Base-by-base conservation (phyloP, 495 filamentous ascomycete species). In the Clohesyomyces aquaticus region DNA sequence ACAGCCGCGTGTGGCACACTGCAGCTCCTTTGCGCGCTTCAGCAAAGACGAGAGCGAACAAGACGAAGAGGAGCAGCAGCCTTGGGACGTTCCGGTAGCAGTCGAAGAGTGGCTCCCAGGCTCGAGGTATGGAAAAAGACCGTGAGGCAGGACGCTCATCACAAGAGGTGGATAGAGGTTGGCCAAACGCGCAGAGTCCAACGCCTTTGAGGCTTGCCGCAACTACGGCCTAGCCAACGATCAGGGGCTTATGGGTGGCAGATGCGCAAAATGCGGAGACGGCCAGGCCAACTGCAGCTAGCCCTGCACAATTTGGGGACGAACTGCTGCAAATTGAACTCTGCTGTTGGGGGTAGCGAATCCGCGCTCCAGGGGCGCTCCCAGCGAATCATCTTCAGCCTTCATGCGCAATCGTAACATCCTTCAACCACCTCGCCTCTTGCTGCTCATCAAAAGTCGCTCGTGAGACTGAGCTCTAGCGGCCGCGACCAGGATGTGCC, bases 201-300 rank as follows among this genome's bases (percentile, higher is more conserved):
- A 67, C 63, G 64, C 64, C 63, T 67, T 71, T 71, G 68, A 71
- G 68, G 65, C 56, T 65, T 66, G 58, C 56, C 66, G 67, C 67
- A 69, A 38, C 47, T 46, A 67, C 68, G 63, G 68, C 56, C 49
- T 32, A 49, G 63, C 68, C 68, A 70, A 65, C 64, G 64, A 65
- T 71, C 68, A 71, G 68, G 68, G 68, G 65, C 64, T 60, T 55
- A 43, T n/a, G 54, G 54, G 67, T 65, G 67, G 64, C 68, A 67
- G 63, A 67, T 55, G 59, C 59, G 64, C 55, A 70, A 63, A 71
- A 71, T 71, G 68, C 68, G 68, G 68, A 71, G 68, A 71, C 55
- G 55, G 59, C 67, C 67, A 70, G 67, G 67, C 63, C 63, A 59
- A 67, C 53, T 60, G 51, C 62, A 70, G 53, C 67, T 66, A 70